phyloP scores from a whole-genome alignment of 768 basidiomycete species.

The Mycena kentingensis region DNA sequence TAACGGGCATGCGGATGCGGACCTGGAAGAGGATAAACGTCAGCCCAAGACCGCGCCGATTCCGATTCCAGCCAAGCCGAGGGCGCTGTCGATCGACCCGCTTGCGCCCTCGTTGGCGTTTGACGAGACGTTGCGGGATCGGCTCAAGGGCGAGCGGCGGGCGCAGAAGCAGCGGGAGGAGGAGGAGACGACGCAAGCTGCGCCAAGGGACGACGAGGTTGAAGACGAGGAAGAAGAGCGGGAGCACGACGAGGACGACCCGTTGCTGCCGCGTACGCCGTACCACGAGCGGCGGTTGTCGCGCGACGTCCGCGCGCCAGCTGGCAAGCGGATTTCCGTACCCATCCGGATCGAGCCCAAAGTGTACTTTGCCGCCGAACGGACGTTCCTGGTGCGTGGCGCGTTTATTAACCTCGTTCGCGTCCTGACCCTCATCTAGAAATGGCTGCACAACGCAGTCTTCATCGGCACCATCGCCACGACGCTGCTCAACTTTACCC shows the following conservation, averaged over 20 bases:
- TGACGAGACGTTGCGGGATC: slow-evolving; percentile 79
- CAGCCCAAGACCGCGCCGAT: slow-evolving; percentile 24
- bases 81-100: slow-evolving; percentile 74
- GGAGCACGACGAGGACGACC: slow-evolving; percentile 42
- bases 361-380: slow-evolving; percentile 94
- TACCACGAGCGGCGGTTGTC: slow-evolving; percentile 32
- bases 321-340: slow-evolving; percentile 87
- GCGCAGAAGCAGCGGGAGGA: slow-evolving; percentile 26
- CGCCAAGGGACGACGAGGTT: too few species aligned
- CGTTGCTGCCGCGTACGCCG: slow-evolving; percentile 59
- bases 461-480: slow-evolving; percentile 90
- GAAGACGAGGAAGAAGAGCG: slow-evolving; percentile 32
- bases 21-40: too few species aligned
- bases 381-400: slow-evolving; percentile 84
- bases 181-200: slow-evolving; percentile 8
- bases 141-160: slow-evolving; percentile 51
- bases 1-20: not conserved
- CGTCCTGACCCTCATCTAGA: slow-evolving; percentile 44
- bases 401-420: not conserved
- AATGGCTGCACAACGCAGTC: slow-evolving; percentile 88
- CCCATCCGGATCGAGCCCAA: slow-evolving; percentile 98
- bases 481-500: slow-evolving; percentile 83
- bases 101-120: slow-evolving; percentile 82
- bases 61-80: slow-evolving; percentile 31
- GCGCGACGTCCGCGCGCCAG: slow-evolving; percentile 51